These are phyloP conservation scores for Amanita rimosa DNA, from an alignment of 768 basidiomycete species.

Conservation along the genomic window DNA sequence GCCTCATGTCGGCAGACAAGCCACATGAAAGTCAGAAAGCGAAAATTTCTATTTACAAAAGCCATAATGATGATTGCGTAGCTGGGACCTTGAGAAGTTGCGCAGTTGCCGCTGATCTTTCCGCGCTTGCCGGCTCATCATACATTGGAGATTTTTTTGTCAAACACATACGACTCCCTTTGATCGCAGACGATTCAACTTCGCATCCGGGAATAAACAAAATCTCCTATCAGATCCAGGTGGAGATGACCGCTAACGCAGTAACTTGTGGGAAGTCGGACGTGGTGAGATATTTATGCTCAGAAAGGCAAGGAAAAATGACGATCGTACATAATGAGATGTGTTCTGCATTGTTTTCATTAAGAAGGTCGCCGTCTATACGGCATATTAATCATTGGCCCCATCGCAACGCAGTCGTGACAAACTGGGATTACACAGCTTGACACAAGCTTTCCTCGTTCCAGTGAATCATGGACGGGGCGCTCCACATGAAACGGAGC, in stretches of 20 bases:
- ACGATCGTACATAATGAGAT: neutral
- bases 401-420: neutral
- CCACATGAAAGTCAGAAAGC: neutral
- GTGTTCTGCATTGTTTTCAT: neutral
- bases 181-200: neutral
- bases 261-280: neutral
- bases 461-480: neutral
- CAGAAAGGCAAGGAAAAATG: neutral
- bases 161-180: neutral
- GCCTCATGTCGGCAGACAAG: neutral
- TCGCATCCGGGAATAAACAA: neutral
- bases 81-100: neutral
- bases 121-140: neutral
- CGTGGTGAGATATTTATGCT: neutral
- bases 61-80: neutral
- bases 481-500: conserved; percentile 1
- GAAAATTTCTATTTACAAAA: neutral
- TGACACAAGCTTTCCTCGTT: neutral
- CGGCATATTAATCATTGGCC: neutral
- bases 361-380: neutral
- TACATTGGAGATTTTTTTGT: neutral
- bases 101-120: neutral
- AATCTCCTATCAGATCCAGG: neutral
- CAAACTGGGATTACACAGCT: neutral
- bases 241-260: neutral